A percentile compares a stretch with the other conserved stretches of the same genome.
phyloP scores from a whole-genome alignment of 1,139 yeast genomes.

The Nadsonia starkeyi-henricii region DNA sequence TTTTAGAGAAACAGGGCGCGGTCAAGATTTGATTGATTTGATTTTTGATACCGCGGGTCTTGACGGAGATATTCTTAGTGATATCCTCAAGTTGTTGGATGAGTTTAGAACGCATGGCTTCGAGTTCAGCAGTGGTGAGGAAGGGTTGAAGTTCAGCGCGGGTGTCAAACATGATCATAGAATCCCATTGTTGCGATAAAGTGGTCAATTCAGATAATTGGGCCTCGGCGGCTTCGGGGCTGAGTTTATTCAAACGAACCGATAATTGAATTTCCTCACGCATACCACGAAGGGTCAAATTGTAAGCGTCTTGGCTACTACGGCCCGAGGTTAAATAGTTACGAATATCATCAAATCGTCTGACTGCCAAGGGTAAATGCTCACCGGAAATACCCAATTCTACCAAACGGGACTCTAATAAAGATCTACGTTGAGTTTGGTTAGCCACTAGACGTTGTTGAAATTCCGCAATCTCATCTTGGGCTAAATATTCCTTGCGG shows the following conservation, averaged over 20 bases:
- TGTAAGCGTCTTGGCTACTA: conserved; percentile 36
- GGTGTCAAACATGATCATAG: neutral
- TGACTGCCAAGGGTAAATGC: conserved; percentile 30
- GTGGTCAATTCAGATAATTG: neutral
- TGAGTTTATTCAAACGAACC: neutral
- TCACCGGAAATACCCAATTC: too few species aligned
- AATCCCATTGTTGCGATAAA: neutral
- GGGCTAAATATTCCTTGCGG: conserved; percentile 47
- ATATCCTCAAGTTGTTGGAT: neutral
- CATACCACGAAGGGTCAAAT: conserved; percentile 35
- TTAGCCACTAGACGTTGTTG: conserved; percentile 28
- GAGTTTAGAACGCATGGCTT: neutral
- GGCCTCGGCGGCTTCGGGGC: neutral
- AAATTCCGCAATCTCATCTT: conserved; percentile 34
- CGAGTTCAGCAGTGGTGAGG: neutral
- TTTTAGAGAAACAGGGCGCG: neutral
- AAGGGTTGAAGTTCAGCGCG: neutral
- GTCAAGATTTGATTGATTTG: neutral
- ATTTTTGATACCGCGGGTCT: neutral
- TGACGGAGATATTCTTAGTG: neutral
- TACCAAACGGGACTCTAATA: conserved; percentile 17
- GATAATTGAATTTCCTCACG: neutral
- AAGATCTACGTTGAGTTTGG: conserved; percentile 22
- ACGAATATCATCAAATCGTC: conserved; percentile 39
- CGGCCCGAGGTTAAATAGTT: conserved; percentile 36